Percentiles rank a stretch among this genome's conserved stretches.
These are phyloP conservation scores for Noccaea bulbosa DNA, from an alignment of 345 rosid species.

Conservation along the genomic window DNA sequence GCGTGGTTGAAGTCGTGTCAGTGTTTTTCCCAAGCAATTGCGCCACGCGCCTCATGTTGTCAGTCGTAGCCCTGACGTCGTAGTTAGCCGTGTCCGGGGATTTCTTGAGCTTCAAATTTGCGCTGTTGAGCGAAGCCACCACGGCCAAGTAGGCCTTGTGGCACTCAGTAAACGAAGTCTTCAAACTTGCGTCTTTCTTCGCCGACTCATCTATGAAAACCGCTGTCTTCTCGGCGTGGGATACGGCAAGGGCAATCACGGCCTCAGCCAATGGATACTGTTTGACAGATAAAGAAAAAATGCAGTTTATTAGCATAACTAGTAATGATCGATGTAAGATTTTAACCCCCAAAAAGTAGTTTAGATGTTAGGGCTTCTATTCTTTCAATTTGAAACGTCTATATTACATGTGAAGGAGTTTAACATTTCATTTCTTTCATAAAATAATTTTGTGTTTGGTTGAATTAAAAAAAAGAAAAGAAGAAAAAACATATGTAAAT, in stretches of 20 bases:
- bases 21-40: slow-evolving; percentile 31
- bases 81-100: slow-evolving; percentile 39
- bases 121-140: slow-evolving; percentile 29
- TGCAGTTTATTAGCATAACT: background rate
- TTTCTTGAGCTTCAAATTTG: slow-evolving; percentile 28
- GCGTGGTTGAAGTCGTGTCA: slow-evolving; percentile 24
- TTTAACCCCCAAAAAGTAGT: background rate
- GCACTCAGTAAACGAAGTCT: slow-evolving; percentile 20
- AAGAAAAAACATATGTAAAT: background rate
- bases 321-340: background rate
- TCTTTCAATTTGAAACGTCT: background rate
- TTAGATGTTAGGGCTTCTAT: no score
- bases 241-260: slow-evolving; percentile 11
- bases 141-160: slow-evolving; percentile 37
- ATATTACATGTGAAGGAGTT: background rate
- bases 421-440: background rate
- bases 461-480: background rate
- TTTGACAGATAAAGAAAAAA: background rate
- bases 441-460: background rate
- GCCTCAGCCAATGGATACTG: slow-evolving; percentile 43
- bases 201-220: slow-evolving; percentile 34
- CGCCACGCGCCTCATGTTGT: slow-evolving; percentile 23
- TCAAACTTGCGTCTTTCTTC: slow-evolving; percentile 25
- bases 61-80: slow-evolving; percentile 31
- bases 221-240: slow-evolving; percentile 42